These are phyloP conservation scores for Macaranga tanarius DNA, from an alignment of 441 rosid species.

Conservation along the genomic window DNA sequence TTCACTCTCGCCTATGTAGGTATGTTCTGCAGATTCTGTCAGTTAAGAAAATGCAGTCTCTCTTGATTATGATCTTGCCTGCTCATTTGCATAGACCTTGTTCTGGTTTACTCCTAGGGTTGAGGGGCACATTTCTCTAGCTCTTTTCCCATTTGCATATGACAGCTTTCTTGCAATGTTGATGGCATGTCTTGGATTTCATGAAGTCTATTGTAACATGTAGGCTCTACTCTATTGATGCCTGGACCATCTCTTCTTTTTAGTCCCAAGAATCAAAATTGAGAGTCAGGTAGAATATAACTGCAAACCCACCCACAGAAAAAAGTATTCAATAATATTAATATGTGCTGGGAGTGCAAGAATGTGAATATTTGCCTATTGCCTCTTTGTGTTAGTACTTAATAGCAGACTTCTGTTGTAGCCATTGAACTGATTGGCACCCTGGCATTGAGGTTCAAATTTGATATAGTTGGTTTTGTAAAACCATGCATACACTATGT, in stretches of 20 bases:
- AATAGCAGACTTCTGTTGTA: not conserved
- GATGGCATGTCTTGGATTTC: not conserved
- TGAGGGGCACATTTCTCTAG: not conserved
- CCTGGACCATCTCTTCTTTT: too few species aligned
- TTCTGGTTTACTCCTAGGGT: not conserved
- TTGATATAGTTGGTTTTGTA: not conserved
- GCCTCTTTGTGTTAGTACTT: not conserved
- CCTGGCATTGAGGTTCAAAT: not conserved
- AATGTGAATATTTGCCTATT: not conserved
- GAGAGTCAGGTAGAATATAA: too few species aligned
- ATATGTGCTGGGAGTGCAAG: not conserved
- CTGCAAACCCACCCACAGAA: not conserved
- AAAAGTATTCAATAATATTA: too few species aligned
- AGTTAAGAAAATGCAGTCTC: not conserved
- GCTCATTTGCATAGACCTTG: not conserved
- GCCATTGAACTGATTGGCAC: not conserved
- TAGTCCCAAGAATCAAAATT: too few species aligned
- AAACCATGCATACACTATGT: not conserved
- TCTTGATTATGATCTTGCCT: not conserved
- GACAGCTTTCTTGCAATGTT: constrained; percentile 3
- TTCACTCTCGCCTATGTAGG: constrained; percentile 86
- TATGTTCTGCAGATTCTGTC: constrained; percentile 31
- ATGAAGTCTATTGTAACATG: not conserved
- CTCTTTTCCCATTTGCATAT: not conserved
- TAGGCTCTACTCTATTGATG: not conserved